A percentile compares a stretch with the other conserved stretches of the same genome.
Conservation (phyloP, 495 filamentous ascomycete species). For the Talaromyces ruber region DNA sequence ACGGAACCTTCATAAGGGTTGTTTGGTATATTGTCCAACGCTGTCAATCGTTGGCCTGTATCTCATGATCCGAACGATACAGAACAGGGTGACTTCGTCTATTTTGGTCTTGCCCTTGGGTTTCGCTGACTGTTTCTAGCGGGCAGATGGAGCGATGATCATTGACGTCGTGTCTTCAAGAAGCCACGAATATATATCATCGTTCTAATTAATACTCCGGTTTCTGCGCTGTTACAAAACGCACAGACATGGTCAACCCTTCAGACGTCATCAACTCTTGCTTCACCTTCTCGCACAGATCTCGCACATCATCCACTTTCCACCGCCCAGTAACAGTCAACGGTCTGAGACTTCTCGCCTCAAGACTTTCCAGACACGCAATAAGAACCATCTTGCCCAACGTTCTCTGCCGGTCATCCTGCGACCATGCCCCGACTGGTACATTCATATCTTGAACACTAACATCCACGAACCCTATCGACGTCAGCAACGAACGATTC, state of each 20-base stretch:
- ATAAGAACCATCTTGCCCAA: conserved; percentile 62
- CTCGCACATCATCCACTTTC: conserved; percentile 43
- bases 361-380: conserved; percentile 53
- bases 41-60: too few species aligned
- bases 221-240: conserved; percentile 49
- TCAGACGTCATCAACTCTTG: conserved; percentile 40
- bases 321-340: conserved; percentile 52
- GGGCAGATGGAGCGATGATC: too few species aligned
- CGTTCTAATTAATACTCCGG: conserved; percentile 16
- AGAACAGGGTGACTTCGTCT: too few species aligned
- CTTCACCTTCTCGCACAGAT: conserved; percentile 45
- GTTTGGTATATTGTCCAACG: too few species aligned
- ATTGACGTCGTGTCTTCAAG: too few species aligned
- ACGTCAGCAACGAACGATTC: conserved; percentile 34
- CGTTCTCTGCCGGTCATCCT: conserved; percentile 43
- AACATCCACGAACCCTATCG: conserved; percentile 56
- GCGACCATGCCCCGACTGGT: conserved; percentile 50
- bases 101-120: too few species aligned
- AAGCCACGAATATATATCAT: not conserved
- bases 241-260: conserved; percentile 35
- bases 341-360: conserved; percentile 50
- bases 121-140: too few species aligned
- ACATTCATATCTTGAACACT: conserved; percentile 45
- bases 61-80: too few species aligned
- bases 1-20: too few species aligned